Percentiles rank a stretch among this genome's conserved stretches.
phyloP scores from a whole-genome alignment of 202 grass and related monocot genomes.

The Cymbopogon flexuosus region DNA sequence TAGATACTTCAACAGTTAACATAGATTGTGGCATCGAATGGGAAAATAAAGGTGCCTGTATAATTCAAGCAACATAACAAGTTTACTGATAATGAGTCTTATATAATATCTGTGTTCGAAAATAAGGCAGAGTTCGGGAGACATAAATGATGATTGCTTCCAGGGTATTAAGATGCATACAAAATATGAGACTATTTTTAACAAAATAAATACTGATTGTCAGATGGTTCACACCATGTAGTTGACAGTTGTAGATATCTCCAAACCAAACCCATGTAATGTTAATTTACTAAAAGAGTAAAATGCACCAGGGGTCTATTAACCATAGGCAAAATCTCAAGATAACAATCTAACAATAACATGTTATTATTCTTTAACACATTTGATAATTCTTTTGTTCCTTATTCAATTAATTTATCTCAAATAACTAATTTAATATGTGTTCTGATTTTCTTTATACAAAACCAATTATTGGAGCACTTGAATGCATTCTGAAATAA shows the following conservation, averaged over 20 bases:
- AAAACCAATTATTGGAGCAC: conserved; percentile 10
- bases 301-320: neutral
- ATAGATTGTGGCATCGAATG: neutral
- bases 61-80: neutral
- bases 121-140: neutral
- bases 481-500: conserved; percentile 22
- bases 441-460: conserved; percentile 3
- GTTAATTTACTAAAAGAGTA: neutral
- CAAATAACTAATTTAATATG: neutral
- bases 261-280: neutral
- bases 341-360: neutral
- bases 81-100: conserved; percentile 1
- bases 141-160: conserved; percentile 6
- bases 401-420: neutral
- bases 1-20: conserved; percentile 26
- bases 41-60: neutral
- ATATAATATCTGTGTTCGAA: neutral
- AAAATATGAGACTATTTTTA: neutral
- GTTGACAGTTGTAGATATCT: conserved; percentile 1
- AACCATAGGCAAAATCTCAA: neutral
- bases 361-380: neutral
- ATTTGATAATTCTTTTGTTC: neutral
- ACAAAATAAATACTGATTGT: neutral
- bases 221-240: neutral
- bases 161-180: conserved; percentile 10